phyloP scores from a whole-genome alignment of 2,329 filamentous ascomycete species.

The Akanthomyces lecanii region DNA sequence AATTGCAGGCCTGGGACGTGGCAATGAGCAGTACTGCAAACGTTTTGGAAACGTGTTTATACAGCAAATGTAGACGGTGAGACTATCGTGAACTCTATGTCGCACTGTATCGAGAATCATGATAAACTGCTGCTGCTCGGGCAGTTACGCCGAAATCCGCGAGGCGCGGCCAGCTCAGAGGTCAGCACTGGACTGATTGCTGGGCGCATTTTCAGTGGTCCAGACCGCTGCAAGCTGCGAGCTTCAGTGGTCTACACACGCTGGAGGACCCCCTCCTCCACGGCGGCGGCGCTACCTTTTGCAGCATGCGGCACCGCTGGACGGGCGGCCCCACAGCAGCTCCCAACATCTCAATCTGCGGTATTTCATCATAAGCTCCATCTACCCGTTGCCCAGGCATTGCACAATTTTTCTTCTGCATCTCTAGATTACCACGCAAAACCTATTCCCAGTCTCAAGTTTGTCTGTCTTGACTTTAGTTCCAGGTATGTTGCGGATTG shows the following conservation, averaged over 20 bases:
- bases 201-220: not conserved
- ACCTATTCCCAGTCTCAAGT: not conserved
- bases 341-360: conserved; percentile 3
- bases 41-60: no score
- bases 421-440: not conserved
- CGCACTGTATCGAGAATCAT: not conserved
- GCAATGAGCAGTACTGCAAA: no score
- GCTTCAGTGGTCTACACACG: not conserved
- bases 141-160: not conserved
- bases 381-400: not conserved
- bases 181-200: not conserved
- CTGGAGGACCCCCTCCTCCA: not conserved
- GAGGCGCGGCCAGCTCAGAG: not conserved
- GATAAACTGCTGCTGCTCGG: not conserved
- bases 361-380: conserved; percentile 13
- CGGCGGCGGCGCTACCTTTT: conserved; percentile 1
- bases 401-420: not conserved
- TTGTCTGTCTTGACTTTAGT: not conserved
- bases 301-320: conserved; percentile 1
- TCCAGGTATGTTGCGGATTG: conserved; percentile 9
- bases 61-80: no score
- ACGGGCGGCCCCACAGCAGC: conserved; percentile 7
- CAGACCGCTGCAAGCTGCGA: not conserved
- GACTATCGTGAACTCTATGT: not conserved
- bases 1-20: no score